phyloP scores from a whole-genome alignment of 306 rosid genomes.

The Dicorynia guianensis region DNA sequence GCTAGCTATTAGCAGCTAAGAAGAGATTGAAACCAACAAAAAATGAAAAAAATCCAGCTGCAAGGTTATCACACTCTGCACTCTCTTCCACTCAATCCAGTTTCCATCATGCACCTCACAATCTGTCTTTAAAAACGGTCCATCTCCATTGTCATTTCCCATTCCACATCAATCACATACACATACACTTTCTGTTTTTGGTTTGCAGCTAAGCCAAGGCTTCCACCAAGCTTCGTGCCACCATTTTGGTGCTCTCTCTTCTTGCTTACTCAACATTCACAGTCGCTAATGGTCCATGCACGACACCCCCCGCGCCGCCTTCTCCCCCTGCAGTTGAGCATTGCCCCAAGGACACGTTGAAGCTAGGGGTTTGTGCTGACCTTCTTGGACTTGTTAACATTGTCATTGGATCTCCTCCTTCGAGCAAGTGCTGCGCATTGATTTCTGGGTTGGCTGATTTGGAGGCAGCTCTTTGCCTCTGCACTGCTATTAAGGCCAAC shows the following conservation, averaged over 20 bases:
- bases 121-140: constrained; percentile 52
- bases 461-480: constrained; percentile 81
- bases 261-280: constrained; percentile 56
- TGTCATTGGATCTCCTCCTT: constrained; percentile 58
- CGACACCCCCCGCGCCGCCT: background rate
- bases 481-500: constrained; percentile 81
- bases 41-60: constrained; percentile 60
- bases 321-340: background rate
- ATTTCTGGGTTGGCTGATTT: constrained; percentile 65
- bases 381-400: constrained; percentile 60
- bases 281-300: constrained; percentile 46
- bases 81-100: constrained; percentile 61
- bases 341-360: constrained; percentile 74
- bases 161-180: constrained; percentile 28
- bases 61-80: constrained; percentile 49
- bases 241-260: constrained; percentile 58
- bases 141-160: background rate
- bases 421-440: constrained; percentile 69
- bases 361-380: constrained; percentile 69
- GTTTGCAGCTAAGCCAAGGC: constrained; percentile 40
- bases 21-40: no score
- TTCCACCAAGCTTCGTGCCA: constrained; percentile 56
- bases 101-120: constrained; percentile 46
- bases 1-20: background rate
- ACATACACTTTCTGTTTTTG: background rate